Evolutionary conservation across 345 rosid species (phyloP), one percentile per base, ranked within the genome.

Genomic region (Excoecaria agallocha): DNA sequence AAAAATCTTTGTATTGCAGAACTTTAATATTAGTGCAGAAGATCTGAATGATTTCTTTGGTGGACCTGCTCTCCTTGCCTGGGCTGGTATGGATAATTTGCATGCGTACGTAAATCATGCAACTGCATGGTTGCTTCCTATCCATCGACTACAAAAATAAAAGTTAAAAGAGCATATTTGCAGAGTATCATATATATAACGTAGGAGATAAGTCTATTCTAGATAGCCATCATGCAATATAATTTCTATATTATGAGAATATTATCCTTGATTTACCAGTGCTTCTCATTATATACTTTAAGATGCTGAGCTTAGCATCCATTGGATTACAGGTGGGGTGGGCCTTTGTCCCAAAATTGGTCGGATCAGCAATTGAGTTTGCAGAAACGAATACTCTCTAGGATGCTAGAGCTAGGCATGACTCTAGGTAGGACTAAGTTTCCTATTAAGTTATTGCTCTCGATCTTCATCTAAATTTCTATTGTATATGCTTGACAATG

Each of bases 11-110:
- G 68, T 54, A 41, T 59, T 83, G 76, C 82, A 94, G 98, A 89
- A 84, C 56, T 87, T 92, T 68, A 94, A 94, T 71, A 82, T 89
- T 67, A 92, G 82, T 78, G 78, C 43, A 66, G 89, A 80, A 77
- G 97, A 86, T 62, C 84, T 94, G 83, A 83, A 89, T 81, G 89
- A 85, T 82, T 92, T 92, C 78, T 94, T 94, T 81, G 93, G 97
- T 68, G 97, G 98, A 81, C 98, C 97, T 72, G 97, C 98, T 17
- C 92, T 92, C 81, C 98, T 94, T 68, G 98, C 97, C 72, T 94
- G 98, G 98, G 98, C 98, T 80, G 95, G 98, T 70, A 94, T 94
- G 98, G 98, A 97, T 71, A 94, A 94, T 80, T 87, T 94, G 76
- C 98, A 94, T 60, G 92, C 90, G 98, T 94, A 79, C n/a, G 83